A percentile compares a stretch with the other conserved stretches of the same genome.
Evolutionary conservation across 2,329 filamentous ascomycete genomes (phyloP).

Genomic region (Monosporascus sp.): DNA sequence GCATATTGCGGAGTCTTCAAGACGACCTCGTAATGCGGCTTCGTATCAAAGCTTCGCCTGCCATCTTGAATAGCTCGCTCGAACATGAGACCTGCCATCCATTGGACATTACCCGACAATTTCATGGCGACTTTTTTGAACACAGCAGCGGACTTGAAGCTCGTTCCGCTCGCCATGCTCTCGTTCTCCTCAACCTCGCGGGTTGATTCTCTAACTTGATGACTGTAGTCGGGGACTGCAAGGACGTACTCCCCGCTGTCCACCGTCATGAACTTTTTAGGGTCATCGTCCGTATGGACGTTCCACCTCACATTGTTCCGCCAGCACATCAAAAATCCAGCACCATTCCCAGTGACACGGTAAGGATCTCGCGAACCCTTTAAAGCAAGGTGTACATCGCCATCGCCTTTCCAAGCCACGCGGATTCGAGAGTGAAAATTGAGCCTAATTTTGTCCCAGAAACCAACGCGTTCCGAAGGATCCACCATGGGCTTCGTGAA

Average conservation of each 20-base stretch:
- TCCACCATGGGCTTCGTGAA: slow-evolving; percentile 96
- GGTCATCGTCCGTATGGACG: slow-evolving; percentile 79
- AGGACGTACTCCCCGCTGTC: slow-evolving; percentile 93
- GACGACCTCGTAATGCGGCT: slow-evolving; percentile 85
- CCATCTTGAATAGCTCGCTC: slow-evolving; percentile 73
- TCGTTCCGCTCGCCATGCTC: slow-evolving; percentile 57
- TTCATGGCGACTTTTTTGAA: slow-evolving; percentile 99
- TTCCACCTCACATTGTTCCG: slow-evolving; percentile 87
- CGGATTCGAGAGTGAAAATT: slow-evolving; percentile 89
- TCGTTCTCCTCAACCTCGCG: slow-evolving; percentile 48
- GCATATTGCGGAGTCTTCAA: slow-evolving; percentile 76
- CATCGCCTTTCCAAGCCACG: slow-evolving; percentile 89
- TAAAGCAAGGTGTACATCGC: slow-evolving; percentile 87
- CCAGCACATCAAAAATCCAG: slow-evolving; percentile 98
- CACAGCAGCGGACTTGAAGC: slow-evolving; percentile 65
- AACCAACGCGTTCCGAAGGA: slow-evolving; percentile 87
- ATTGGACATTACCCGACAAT: slow-evolving; percentile 90
- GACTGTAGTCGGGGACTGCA: slow-evolving; percentile 88
- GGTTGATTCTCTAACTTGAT: slow-evolving; percentile 68
- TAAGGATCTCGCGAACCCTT: slow-evolving; percentile 94
- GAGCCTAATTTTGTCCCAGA: slow-evolving; percentile 97
- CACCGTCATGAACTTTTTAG: slow-evolving; percentile 89
- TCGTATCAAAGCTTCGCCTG: slow-evolving; percentile 78
- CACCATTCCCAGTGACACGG: slow-evolving; percentile 83
- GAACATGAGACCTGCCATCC: slow-evolving; percentile 87